These are phyloP conservation scores for Caryopteris hybrid DNA, from an alignment of 305 asterid species.

Conservation along the genomic window DNA sequence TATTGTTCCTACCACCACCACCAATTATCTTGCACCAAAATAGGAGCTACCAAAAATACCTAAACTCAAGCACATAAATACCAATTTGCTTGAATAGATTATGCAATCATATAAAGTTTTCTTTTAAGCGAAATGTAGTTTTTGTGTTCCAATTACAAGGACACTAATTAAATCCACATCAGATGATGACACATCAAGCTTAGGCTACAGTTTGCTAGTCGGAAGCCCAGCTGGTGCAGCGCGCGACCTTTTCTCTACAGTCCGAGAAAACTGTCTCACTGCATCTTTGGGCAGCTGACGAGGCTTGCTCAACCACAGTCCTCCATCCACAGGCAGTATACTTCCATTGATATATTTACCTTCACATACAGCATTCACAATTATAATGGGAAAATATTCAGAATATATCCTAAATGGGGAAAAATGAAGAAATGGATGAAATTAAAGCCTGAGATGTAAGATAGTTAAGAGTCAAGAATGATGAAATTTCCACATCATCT, in stretches of 20 bases:
- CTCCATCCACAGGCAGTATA: constrained; percentile 45
- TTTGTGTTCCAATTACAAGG: background rate
- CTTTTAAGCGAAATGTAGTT: background rate
- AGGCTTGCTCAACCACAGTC: constrained; percentile 53
- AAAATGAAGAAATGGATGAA: background rate
- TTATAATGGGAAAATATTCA: background rate
- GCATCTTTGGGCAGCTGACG: constrained; percentile 51
- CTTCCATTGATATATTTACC: constrained; percentile 55
- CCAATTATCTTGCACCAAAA: too few relatives aligned
- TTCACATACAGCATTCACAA: constrained; percentile 6
- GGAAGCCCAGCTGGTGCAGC: constrained; percentile 43
- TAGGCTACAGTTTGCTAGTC: constrained; percentile 44
- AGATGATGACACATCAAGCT: background rate
- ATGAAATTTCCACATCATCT: too few relatives aligned
- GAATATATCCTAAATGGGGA: background rate
- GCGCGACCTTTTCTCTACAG: constrained; percentile 45
- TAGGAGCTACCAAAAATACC: too few relatives aligned
- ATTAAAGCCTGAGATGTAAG: too few relatives aligned
- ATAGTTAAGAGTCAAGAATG: too few relatives aligned
- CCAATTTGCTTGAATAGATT: background rate
- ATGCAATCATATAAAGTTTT: background rate
- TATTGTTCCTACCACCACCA: too few relatives aligned
- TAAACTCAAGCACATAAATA: too few relatives aligned
- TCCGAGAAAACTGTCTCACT: constrained; percentile 43
- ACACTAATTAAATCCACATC: too few relatives aligned